These are phyloP conservation scores for Amyloporia xantha DNA, from an alignment of 768 basidiomycete genomes.

Conservation along the genomic window DNA sequence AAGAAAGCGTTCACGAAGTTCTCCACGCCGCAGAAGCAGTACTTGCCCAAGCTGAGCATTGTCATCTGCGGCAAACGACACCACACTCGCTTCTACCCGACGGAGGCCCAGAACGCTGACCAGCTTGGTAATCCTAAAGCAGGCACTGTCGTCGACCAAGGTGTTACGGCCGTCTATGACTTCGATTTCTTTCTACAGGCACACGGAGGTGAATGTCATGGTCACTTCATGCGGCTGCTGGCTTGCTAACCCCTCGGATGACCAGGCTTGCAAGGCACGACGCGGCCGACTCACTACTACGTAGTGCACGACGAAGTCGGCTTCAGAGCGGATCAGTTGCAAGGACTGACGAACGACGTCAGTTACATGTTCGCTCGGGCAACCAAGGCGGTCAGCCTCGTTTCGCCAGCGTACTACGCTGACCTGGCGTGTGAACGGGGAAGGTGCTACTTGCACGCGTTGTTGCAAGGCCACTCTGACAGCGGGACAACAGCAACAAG, in stretches of 20 bases:
- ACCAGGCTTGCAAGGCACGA: conserved; percentile 43
- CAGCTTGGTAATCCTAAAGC: conserved; percentile 44
- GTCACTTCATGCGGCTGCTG: not conserved
- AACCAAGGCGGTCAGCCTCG: conserved; percentile 44
- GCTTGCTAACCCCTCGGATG: conserved; percentile 14
- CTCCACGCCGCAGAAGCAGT: conserved; percentile 27
- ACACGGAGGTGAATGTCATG: conserved; percentile 3
- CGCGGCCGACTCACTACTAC: conserved; percentile 49
- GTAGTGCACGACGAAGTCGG: conserved; percentile 48
- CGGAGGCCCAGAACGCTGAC: conserved; percentile 35
- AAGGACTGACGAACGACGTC: conserved; percentile 47
- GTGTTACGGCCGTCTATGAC: conserved; percentile 47
- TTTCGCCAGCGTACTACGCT: conserved; percentile 41
- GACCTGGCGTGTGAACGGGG: conserved; percentile 49
- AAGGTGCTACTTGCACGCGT: conserved; percentile 43
- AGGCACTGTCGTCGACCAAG: conserved; percentile 49
- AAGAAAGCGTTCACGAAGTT: conserved; percentile 36
- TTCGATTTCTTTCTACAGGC: conserved; percentile 53
- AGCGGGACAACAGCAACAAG: conserved; percentile 27
- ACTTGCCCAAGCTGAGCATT: conserved; percentile 44
- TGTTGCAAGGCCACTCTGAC: conserved; percentile 36
- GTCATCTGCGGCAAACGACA: conserved; percentile 54
- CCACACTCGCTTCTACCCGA: conserved; percentile 52
- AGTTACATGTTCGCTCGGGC: conserved; percentile 54
- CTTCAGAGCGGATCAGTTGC: conserved; percentile 43